Conservation (phyloP, 306 rosid genomes). For the Quercus bicolor region DNA sequence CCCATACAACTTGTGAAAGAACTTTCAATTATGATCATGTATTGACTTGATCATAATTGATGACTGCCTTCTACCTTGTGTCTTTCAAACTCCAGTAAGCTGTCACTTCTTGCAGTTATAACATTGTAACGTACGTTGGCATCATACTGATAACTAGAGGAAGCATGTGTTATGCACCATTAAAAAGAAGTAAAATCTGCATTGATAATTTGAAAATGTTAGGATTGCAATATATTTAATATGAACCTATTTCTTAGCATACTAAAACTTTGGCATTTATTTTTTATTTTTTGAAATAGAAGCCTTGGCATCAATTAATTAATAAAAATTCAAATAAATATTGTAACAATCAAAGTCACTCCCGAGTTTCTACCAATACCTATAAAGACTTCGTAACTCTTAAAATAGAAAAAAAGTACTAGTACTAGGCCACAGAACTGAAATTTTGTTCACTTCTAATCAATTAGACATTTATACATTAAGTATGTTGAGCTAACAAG, state of each 20-base stretch:
- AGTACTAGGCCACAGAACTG: too few relatives aligned
- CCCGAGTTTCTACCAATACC: too few relatives aligned
- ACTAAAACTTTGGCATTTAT: too few relatives aligned
- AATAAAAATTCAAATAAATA: too few relatives aligned
- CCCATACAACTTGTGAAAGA: background rate
- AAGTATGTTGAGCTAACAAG: too few relatives aligned
- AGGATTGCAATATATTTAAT: background rate
- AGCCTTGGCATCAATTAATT: too few relatives aligned
- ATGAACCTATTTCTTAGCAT: background rate
- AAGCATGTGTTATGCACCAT: background rate
- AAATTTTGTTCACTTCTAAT: too few relatives aligned
- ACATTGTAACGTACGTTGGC: background rate
- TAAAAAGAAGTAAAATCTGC: background rate
- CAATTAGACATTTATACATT: too few relatives aligned
- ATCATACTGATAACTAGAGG: background rate
- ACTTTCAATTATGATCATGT: background rate
- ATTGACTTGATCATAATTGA: background rate
- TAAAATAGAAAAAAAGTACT: too few relatives aligned
- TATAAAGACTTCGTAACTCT: too few relatives aligned
- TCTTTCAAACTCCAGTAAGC: background rate
- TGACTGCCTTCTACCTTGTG: background rate
- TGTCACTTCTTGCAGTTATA: slow-evolving; percentile 4
- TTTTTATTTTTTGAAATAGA: too few relatives aligned
- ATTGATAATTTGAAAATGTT: background rate
- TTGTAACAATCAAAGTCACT: too few relatives aligned